Base-by-base conservation (phyloP, 192 early-diverging fungal genomes). In the Coemansia sp. region DNA sequence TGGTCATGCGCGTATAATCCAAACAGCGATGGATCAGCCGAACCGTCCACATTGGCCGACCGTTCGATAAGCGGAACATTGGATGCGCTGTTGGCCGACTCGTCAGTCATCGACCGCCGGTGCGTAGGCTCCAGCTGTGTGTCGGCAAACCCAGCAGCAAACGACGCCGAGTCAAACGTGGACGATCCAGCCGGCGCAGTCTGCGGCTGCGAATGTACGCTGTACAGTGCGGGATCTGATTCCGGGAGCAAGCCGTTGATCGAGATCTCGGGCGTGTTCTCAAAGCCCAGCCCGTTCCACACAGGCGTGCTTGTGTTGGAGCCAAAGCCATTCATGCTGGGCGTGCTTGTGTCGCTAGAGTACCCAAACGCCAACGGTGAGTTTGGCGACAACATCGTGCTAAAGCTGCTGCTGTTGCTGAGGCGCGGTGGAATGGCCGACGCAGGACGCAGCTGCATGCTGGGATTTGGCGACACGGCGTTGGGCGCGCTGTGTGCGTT, bases 381-480 rank as follows among this genome's bases (percentile, higher is more conserved):
- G 15, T 25, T 35, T 35, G 32, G 27, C 55, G 50, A 9, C 58
- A 49, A 9, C n/a, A 56, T 37, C 17, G 29, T 21, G 29, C 55
- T 56, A 7, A 56, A 19, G 55, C 55, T 56, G 55, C 54, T 56
- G 24, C 25, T 22, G 55, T 24, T 59, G 47, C 63, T 61, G 49
- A 79, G 32, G 29, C 73, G 67, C 2, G 70, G 63, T n/a, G 76
- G 76, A 37, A 79, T 65, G 5, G 76, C 76, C 6, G 71, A 68
- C 0, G 67, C 60, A 27, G 70, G 27, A 10, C 60, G 60, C 19
- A 62, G 10, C 15, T 43, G 38, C 1, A 52, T 21, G 1, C 4
- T 6, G 5, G 48, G 7, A 7, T n/a, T 49, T n/a, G 57, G 39
- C 17, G 56, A n/a, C 2, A 39, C 38, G 4, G 58, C 17, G 27